phyloP scores from a whole-genome alignment of 129 eudicot genomes.

The Flaveria brownii region DNA sequence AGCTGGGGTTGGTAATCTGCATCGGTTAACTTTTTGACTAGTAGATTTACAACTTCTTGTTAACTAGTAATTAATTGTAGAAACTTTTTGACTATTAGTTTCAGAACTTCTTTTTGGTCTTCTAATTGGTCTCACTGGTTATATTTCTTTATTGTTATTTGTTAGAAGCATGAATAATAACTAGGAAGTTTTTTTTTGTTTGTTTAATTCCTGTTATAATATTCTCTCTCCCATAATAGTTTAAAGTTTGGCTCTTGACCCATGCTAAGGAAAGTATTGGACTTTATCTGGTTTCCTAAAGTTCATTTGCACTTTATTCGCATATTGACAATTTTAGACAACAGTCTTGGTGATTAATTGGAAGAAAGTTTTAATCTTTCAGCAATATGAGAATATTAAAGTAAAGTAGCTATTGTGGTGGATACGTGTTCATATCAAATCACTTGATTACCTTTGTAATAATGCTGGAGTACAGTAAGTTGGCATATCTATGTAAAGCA shows the following conservation, averaged over 20 bases:
- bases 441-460: background rate
- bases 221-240: background rate
- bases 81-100: too few species aligned
- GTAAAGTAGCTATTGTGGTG: slow-evolving; percentile 1
- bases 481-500: background rate
- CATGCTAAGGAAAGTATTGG: background rate
- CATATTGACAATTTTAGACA: background rate
- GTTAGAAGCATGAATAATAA: slow-evolving; percentile 10
- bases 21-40: slow-evolving; percentile 15
- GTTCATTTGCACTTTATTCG: background rate
- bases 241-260: slow-evolving; percentile 14
- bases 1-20: slow-evolving; percentile 78
- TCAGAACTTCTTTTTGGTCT: background rate
- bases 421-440: slow-evolving; percentile 2
- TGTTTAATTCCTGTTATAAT: background rate
- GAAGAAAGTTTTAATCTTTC: background rate
- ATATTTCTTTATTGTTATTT: slow-evolving; percentile 15
- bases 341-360: background rate
- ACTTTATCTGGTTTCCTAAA: slow-evolving; percentile 9
- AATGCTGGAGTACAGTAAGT: slow-evolving; percentile 10
- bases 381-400: background rate
- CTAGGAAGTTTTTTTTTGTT: background rate
- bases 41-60: background rate
- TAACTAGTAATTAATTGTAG: background rate
- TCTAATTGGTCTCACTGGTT: slow-evolving; percentile 13